Percentiles rank a stretch among this genome's conserved stretches.
These are phyloP conservation scores for Curvularia verruculosa DNA, from an alignment of 2,329 filamentous ascomycete genomes.

Conservation along the genomic window DNA sequence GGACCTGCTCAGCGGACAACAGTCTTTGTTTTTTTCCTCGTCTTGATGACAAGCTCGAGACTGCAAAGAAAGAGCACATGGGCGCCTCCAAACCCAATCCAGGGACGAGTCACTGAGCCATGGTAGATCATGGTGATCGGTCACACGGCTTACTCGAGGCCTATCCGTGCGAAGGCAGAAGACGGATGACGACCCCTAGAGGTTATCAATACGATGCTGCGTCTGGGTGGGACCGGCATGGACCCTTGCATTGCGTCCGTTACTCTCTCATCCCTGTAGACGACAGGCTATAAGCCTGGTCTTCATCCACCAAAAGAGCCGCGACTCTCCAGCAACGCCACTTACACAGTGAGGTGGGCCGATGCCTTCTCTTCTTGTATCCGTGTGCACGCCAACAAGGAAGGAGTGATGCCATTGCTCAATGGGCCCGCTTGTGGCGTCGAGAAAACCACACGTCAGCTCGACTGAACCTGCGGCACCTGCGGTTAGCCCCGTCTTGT, in stretches of 20 bases:
- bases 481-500: constrained; percentile 3
- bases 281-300: constrained; percentile 2
- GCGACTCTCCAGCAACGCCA: constrained; percentile 4
- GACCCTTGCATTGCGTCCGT: constrained; percentile 6
- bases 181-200: not conserved
- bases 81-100: constrained; percentile 6
- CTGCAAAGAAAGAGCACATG: constrained; percentile 13
- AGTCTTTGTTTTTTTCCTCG: constrained; percentile 23
- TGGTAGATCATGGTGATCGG: not conserved
- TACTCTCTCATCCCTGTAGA: not conserved
- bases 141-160: not conserved
- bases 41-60: constrained; percentile 27
- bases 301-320: constrained; percentile 5
- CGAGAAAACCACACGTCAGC: constrained; percentile 11
- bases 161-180: not conserved
- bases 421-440: constrained; percentile 12
- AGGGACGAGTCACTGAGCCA: not conserved
- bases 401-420: constrained; percentile 16
- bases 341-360: constrained; percentile 6
- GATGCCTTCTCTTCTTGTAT: not conserved
- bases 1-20: constrained; percentile 19
- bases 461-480: constrained; percentile 12
- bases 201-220: not conserved
- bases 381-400: not conserved
- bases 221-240: not conserved